These are phyloP conservation scores for Pichia nanzhaoensis DNA, from an alignment of 805 yeast species.

Conservation along the genomic window DNA sequence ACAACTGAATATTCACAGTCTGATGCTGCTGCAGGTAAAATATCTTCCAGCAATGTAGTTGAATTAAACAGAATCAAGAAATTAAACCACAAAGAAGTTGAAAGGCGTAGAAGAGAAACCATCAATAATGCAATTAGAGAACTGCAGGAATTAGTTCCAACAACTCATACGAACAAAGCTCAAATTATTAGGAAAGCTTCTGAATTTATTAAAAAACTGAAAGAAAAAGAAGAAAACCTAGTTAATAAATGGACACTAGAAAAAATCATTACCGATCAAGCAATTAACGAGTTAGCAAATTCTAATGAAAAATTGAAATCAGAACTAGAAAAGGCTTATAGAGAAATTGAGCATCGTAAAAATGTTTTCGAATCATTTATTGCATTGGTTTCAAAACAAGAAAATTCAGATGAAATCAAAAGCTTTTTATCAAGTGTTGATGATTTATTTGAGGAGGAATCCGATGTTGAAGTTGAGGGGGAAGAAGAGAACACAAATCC, in stretches of 20 bases:
- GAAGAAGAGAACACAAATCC: slow-evolving; percentile 3
- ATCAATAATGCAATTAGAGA: slow-evolving; percentile 84
- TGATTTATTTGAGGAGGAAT: not conserved
- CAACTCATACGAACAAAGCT: slow-evolving; percentile 83
- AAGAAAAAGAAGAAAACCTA: slow-evolving; percentile 82
- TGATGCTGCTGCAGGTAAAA: not conserved
- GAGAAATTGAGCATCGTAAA: slow-evolving; percentile 85
- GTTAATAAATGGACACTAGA: slow-evolving; percentile 95
- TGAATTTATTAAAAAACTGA: slow-evolving; percentile 81
- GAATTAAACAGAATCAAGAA: slow-evolving; percentile 48
- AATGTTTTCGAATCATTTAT: slow-evolving; percentile 27
- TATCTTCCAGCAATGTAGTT: not conserved
- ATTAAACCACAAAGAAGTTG: slow-evolving; percentile 93
- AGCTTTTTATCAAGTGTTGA: not conserved
- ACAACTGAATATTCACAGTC: not conserved
- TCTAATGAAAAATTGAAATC: slow-evolving; percentile 82
- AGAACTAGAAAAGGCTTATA: slow-evolving; percentile 86
- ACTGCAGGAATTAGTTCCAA: slow-evolving; percentile 70
- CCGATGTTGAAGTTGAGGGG: slow-evolving; percentile 6
- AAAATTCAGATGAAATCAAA: slow-evolving; percentile 2
- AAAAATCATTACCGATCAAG: slow-evolving; percentile 86
- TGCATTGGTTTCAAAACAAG: slow-evolving; percentile 8
- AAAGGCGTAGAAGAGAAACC: slow-evolving; percentile 82
- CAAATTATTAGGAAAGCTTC: slow-evolving; percentile 83
- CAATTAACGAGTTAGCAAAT: slow-evolving; percentile 74